Base-by-base conservation (phyloP, 768 basidiomycete species). In the Agaricus sinodeliciosus region DNA sequence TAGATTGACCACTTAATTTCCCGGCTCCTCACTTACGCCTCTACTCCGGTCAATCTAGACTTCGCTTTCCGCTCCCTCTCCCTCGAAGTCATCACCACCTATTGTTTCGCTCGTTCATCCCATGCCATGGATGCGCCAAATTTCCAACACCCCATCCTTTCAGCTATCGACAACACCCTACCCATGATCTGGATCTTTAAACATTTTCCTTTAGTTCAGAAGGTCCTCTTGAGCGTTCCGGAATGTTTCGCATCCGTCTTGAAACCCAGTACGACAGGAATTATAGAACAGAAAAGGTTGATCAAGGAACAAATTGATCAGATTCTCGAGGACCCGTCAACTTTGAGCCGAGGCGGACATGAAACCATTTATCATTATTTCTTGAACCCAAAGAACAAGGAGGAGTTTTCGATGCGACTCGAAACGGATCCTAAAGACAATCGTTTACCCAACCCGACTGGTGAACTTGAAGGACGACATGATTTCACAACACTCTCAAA, bases 361-460 rank as follows among this genome's bases (percentile, higher is more conserved):
- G 69, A 71, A 49, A 70, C 66, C 4, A 67, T 71, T 19, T 71
- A 70, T 49, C 70, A 72, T 44, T 65, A 69, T 40, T 64, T 72
- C 51, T 49, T 71, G 35, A 67, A 65, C 11, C 66, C 67, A 3
- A 25, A 22, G 2, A 43, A 25, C 31, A 27, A 35, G 28, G 48
- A n/a, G 11, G 34, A 12, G 3, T 41, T 31, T 31, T 35, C n/a
- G n/a, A 39, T 39, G 13, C 27, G 8, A 6, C 48, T 22, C n/a
- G 36, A 15, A 7, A 40, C 22, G 5, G 25, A 9, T 12, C 8
- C 31, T 13, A 35, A 18, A 12, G 49, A 19, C 26, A 18, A 15
- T 9, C 25, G 18, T 13, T 11, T 28, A 15, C 49, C 39, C 18
- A 22, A 4, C 15, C 16, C 19, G 28, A 16, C 15, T 28, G 16